These are phyloP conservation scores for Brassica carinata DNA, from an alignment of 345 rosid genomes.

Conservation along the genomic window DNA sequence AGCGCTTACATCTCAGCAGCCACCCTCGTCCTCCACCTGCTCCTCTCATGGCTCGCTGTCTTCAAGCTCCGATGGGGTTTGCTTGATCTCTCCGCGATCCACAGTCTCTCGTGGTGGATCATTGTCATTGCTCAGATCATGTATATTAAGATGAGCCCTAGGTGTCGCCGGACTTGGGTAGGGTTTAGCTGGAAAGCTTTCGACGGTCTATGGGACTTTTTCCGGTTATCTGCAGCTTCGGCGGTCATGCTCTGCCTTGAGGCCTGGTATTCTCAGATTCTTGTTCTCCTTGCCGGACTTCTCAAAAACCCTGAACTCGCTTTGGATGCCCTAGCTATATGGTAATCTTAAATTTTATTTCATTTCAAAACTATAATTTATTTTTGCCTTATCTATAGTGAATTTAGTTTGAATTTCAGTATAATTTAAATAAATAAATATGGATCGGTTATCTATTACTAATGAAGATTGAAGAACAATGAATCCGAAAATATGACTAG, in stretches of 20 bases:
- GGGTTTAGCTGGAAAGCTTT: conserved; percentile 61
- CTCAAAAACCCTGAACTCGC: conserved; percentile 58
- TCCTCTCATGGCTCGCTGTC: conserved; percentile 56
- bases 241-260: conserved; percentile 71
- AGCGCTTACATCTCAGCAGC: conserved; percentile 66
- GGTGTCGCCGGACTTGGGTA: conserved; percentile 54
- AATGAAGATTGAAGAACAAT: not conserved
- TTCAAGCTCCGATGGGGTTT: conserved; percentile 50
- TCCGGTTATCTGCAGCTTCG: conserved; percentile 56
- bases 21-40: conserved; percentile 45
- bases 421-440: not conserved
- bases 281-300: conserved; percentile 64
- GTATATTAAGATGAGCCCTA: conserved; percentile 49
- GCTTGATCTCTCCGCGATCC: conserved; percentile 46
- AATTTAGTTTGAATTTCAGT: not conserved
- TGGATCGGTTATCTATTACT: not conserved
- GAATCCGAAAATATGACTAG: not conserved
- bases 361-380: not conserved
- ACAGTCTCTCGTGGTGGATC: conserved; percentile 66
- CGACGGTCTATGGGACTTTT: conserved; percentile 50
- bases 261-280: conserved; percentile 59
- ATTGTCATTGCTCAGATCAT: conserved; percentile 53
- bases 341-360: conserved; percentile 33
- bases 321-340: conserved; percentile 58
- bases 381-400: not conserved